Evolutionary conservation across 2,329 filamentous ascomycete genomes (phyloP).

Genomic region (Scleromitrula shiraiana): DNA sequence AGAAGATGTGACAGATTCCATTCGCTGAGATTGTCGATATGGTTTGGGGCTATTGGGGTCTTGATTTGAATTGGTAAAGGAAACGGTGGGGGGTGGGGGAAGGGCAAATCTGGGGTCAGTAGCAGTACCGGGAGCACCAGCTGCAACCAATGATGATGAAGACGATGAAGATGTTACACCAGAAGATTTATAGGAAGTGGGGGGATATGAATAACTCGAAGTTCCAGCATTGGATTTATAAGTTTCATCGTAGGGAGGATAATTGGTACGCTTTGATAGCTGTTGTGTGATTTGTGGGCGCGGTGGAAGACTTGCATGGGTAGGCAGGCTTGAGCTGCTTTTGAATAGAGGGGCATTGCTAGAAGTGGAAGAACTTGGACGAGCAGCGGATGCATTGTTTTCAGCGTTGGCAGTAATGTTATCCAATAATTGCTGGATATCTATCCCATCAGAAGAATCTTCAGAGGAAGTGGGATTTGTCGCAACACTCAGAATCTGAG

Average conservation of each 20-base stretch:
- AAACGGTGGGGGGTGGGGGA: conserved; percentile 29
- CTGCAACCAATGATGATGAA: conserved; percentile 26
- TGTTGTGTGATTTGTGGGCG: conserved; percentile 28
- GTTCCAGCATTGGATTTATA: conserved; percentile 27
- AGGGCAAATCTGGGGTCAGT: conserved; percentile 29
- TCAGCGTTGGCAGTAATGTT: conserved; percentile 33
- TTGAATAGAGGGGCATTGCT: conserved; percentile 20
- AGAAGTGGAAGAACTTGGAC: conserved; percentile 17
- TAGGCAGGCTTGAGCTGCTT: conserved; percentile 22
- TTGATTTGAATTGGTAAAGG: conserved; percentile 22
- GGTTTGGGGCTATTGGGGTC: conserved; percentile 19
- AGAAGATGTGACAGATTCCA: conserved; percentile 17
- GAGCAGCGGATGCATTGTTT: conserved; percentile 23
- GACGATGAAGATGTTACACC: conserved; percentile 24
- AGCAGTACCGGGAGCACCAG: conserved; percentile 29
- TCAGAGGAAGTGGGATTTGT: conserved; percentile 19
- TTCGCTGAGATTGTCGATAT: conserved; percentile 18
- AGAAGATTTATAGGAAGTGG: conserved; percentile 27
- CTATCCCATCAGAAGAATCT: conserved; percentile 28
- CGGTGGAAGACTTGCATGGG: conserved; percentile 31
- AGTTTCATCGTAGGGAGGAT: conserved; percentile 24
- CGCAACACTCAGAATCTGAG: conserved; percentile 14
- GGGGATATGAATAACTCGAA: conserved; percentile 20
- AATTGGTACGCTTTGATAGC: conserved; percentile 13
- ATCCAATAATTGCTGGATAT: conserved; percentile 32